Base-by-base conservation (phyloP, 2,329 filamentous ascomycete genomes). In the Xylariales sp. region DNA sequence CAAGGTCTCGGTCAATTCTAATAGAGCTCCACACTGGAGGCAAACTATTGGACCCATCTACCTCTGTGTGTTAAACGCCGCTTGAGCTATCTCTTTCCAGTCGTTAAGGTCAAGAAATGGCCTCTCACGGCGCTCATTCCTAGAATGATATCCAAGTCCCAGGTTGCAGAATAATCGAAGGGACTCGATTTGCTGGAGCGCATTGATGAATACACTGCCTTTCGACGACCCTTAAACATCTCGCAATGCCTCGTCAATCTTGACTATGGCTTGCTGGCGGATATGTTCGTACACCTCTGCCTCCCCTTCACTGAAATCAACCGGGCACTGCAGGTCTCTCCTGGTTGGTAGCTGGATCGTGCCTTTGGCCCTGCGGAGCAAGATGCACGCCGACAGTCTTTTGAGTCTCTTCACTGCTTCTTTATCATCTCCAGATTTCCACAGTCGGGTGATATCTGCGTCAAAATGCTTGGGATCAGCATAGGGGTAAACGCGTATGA, bases 401-500 rank as follows among this genome's bases (percentile, higher is more conserved):
- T 27, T 27, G 8, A 27, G 24, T n/a, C 24, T 27, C 8, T n/a
- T 27, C 33, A 27, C n/a, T 8, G 24, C 24, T 8, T 8, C n/a
- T 8, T 8, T 8, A 8, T 8, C 24, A 8, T 27, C 24, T n/a
- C 24, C 24, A 27, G 24, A 8, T 27, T 66, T 68, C 69, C 68
- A 71, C 0, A 62, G 43, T 0, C 52, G 42, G 1, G 54, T 51
- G 12, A 71, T 63, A 19, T 69, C 62, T 0, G 46, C 38, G 1
- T 71, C 63, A 32, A 71, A 73, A 0, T 37, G 33, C 31, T 53
- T 61, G 0, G 48, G 44, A 8, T 70, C 58, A 4, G 58, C 47
- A 40, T 70, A 73, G 0, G 71, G 71, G 43, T 65, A 49, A 0
- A 58, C 60, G 6, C 55, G 53, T 9, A 74, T 51, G 40, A 73